Evolutionary conservation across 257 asterid genomes (phyloP), one percentile per base, ranked within the genome.

Genomic region (Knoxia roxburghii): DNA sequence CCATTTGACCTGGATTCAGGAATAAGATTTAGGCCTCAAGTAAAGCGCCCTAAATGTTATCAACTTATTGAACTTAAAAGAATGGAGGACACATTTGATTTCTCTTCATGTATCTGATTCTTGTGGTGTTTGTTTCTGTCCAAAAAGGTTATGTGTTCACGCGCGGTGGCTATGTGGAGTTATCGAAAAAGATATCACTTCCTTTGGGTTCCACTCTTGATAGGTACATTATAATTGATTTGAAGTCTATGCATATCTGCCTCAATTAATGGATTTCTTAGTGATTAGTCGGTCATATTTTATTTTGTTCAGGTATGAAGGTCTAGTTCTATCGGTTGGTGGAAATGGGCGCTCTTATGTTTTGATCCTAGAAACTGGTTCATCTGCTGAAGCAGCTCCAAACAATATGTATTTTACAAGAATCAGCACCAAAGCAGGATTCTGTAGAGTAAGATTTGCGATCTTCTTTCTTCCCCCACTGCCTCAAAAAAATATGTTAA

Each of bases 331-430:
- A 78, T 93, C 99, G 27, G 88, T 93, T 70, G 99, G 99, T 50
- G 99, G 97, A 52, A 93, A 93, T 76, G 99, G 98, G 71, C 84
- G 99, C 71, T 81, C 99, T 30, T 93, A 88, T 49, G 89, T 90
- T 62, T 58, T 93, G 35, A 90, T 93, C 75, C 97, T 93, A 68
- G 96, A 93, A 77, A 89, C 95, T 40, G 98, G 98, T 67, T 97
- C 97, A 68, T 72, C 77, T 49, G 87, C 92, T 29, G 96, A 89
- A 58, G 78, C 83, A 50, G 78, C 95, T 45, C 90, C 82, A 81
- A 86, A 96, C 80, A 93, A 75, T 75, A 56, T 83, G 81, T 90
- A 93, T 80, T 93, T 88, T 76, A 80, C 95, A 73, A 86, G 99
- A 76, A 83, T 90, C 59, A 93, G 86, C 87, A 90, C 97, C 64